Base-by-base conservation (phyloP, 768 basidiomycete species). In the Amanita phalloides region DNA sequence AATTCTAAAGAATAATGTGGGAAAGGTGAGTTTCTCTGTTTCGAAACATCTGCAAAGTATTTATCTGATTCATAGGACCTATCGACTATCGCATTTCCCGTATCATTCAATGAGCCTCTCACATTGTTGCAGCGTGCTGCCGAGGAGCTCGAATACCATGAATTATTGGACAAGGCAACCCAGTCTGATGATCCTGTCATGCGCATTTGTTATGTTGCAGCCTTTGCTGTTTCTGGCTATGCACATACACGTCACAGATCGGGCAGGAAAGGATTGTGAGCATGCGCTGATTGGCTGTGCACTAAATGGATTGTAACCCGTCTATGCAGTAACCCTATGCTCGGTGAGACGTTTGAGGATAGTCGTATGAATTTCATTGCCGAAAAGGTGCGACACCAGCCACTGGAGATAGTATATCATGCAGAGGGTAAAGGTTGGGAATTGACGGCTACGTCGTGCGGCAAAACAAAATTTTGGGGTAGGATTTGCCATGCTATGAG, bases 391-490 rank as follows among this genome's bases (percentile, higher is more conserved):
- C 78, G 78, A 36, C 90, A 93, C 62, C 82, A 87, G 58, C 90
- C 90, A 10, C 75, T 92, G 36, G 73, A 91, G 59, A 79, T 91
- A 60, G 90, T 89, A 3, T 90, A 86, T 66, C 87, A 90, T 60
- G 90, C 89, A 3, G 80, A 89, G 62, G 89, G 90, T 20, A 66
- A 75, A 28, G 74, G 78, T 5, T 93, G 91, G 91, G 77, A 82
- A 61, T 64, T 90, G 28, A 73, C 73, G 53, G 86, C 78, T 32
- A 89, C 86, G 0, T 84, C 86, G n/a, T 74, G 79, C 58, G 90
- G 86, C 23, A 88, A 79, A 66, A 91, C 89, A 51, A 90, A 89
- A 64, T 90, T 93, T 66, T 90, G 90, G 88, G 90, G 90, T 87
- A 64, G 53, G 81, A 56, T 49, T n/a, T 9, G 36, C 46, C 50